Base-by-base conservation (phyloP, 75 land plant genomes). In the Adiantum capillusveneris region DNA sequence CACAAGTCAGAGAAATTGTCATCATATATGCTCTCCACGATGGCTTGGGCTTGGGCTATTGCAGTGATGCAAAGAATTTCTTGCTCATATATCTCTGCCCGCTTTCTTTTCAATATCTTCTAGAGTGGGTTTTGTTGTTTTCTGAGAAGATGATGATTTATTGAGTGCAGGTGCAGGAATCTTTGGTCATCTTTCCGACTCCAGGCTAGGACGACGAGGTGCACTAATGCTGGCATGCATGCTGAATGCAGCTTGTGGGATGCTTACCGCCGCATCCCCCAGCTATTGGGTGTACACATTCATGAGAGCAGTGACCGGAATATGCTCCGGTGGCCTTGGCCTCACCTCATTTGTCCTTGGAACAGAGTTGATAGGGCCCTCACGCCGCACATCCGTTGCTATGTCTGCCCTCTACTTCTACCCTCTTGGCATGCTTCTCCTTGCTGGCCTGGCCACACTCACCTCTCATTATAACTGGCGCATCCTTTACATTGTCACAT, bases 391-490 rank as follows among this genome's bases (percentile, higher is more conserved):
- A 0, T 59, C 51, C 2, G 96, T 77, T n/a, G 91, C 92, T 24
- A 90, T 90, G 96, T 83, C 87, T 16, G 66, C 96, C 25, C 84
- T 90, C 63, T 86, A 90, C 78, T 90, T 90, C 79, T 90, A 83
- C 79, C 81, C 96, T 26, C 36, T 71, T 0, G 96, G 91, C 25
- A 84, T 82, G 29, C 78, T 77, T 9, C 0, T 77, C 17, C 79
- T 86, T 29, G 60, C 85, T 7, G 65, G 43, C 34, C 50, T 86
- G 12, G 84, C 91, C 50, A 76, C 70, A 56, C 16, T 72, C 55
- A 70, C 80, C 56, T 44, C 16, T 11, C 55, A 28, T 0, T 46
- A 51, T 2, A 63, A 82, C 0, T 90, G 96, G 96, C 67, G 96
- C 11, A 36, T 19, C 1, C 92, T 90, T 57, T 90, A 90, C 62